Evolutionary conservation across 306 rosid genomes (phyloP).

Genomic region (Carpinus fangiana): DNA sequence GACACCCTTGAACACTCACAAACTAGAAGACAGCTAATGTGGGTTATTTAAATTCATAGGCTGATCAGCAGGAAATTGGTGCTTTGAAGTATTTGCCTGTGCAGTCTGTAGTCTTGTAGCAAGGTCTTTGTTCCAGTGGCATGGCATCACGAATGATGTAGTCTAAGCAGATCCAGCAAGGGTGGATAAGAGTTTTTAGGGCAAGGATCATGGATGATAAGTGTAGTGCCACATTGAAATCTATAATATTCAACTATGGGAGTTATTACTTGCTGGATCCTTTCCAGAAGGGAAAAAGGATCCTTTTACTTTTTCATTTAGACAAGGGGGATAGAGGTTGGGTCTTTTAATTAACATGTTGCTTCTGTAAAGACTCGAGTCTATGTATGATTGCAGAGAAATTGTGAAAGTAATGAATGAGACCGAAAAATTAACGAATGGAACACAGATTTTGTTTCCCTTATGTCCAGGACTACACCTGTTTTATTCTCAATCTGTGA

Average conservation of each 20-base stretch:
- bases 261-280: neutral
- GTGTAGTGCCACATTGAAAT: neutral
- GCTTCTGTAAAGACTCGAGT: neutral
- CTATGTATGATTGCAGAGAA: slow-evolving; percentile 5
- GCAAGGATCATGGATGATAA: neutral
- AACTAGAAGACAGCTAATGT: neutral
- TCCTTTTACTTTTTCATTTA: neutral
- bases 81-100: neutral
- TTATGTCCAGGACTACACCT: neutral
- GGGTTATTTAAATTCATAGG: neutral
- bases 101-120: neutral
- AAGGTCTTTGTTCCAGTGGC: neutral
- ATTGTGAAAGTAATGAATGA: neutral
- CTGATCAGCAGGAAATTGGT: neutral
- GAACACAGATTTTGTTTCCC: neutral
- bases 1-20: neutral
- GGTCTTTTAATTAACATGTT: neutral
- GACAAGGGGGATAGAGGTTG: too few species aligned
- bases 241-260: neutral
- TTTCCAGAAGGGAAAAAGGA: neutral
- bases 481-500: neutral
- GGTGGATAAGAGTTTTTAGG: neutral
- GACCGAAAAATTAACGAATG: neutral
- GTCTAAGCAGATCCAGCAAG: neutral
- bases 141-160: neutral